These are phyloP conservation scores for Gossypium stocksii DNA, from an alignment of 345 rosid genomes.

Conservation along the genomic window DNA sequence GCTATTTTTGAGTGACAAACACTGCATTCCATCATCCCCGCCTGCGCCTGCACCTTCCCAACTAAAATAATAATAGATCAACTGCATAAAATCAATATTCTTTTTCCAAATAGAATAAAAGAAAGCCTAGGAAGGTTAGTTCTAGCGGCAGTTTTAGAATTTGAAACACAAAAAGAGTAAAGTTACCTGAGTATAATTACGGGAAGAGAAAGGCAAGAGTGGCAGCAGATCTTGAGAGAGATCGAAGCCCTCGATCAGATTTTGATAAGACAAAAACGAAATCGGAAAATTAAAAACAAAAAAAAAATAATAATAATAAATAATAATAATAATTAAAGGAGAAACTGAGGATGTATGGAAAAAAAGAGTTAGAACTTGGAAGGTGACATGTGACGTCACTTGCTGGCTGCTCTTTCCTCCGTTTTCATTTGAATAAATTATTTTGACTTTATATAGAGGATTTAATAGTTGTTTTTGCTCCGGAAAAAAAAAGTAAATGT, in stretches of 20 bases:
- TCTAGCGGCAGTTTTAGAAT: background rate
- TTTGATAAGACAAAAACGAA: background rate
- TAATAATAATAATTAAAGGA: no score
- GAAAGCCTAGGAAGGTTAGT: background rate
- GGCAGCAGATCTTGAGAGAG: background rate
- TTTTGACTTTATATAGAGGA: background rate
- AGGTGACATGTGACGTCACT: background rate
- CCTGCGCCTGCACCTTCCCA: background rate
- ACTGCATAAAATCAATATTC: background rate
- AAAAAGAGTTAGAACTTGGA: background rate
- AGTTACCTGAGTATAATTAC: background rate
- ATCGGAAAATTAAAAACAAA: background rate
- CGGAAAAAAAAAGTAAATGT: background rate
- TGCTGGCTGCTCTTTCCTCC: background rate
- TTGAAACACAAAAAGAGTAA: background rate
- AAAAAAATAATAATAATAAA: no score
- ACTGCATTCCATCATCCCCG: constrained; percentile 68
- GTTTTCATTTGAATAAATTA: background rate
- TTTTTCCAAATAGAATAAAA: background rate
- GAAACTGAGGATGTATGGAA: background rate
- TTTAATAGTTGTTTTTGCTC: background rate
- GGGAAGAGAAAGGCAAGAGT: background rate
- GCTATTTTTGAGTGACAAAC: constrained; percentile 72
- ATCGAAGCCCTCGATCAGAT: background rate
- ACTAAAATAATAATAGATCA: background rate